Evolutionary conservation across 139 green algal genomes (phyloP).

Genomic region (Dunaliella primolecta): DNA sequence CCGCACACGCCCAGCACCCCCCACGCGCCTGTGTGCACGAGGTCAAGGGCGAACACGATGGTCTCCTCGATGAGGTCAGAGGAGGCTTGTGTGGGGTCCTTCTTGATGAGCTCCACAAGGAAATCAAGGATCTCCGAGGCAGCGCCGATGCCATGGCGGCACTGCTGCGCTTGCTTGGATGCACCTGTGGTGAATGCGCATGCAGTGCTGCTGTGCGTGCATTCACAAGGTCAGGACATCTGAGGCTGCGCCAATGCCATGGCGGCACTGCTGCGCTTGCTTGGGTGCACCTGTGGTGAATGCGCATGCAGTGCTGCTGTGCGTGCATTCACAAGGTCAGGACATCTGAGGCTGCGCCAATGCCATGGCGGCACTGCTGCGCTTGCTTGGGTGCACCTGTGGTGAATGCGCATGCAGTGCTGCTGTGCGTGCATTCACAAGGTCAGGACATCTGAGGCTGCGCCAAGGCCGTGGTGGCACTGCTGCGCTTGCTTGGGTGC

Average conservation of each 20-base stretch:
- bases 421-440: background rate
- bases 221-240: conserved; percentile 39
- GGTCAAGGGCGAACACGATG: conserved; percentile 71
- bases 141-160: conserved; percentile 37
- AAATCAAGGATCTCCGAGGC: conserved; percentile 54
- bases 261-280: conserved; percentile 7
- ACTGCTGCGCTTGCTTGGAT: background rate
- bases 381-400: background rate
- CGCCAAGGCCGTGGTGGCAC: conserved; percentile 36
- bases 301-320: background rate
- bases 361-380: conserved; percentile 28
- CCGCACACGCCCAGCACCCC: background rate
- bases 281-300: background rate
- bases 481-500: background rate
- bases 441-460: conserved; percentile 43
- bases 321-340: conserved; percentile 12
- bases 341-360: conserved; percentile 44
- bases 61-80: conserved; percentile 32
- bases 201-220: background rate
- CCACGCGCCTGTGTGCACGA: conserved; percentile 57
- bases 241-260: conserved; percentile 39
- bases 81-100: background rate
- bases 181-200: background rate
- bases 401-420: background rate
- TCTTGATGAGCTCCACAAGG: conserved; percentile 49